Base-by-base conservation (phyloP, 345 rosid genomes). In the Eucalyptus shirleyi region DNA sequence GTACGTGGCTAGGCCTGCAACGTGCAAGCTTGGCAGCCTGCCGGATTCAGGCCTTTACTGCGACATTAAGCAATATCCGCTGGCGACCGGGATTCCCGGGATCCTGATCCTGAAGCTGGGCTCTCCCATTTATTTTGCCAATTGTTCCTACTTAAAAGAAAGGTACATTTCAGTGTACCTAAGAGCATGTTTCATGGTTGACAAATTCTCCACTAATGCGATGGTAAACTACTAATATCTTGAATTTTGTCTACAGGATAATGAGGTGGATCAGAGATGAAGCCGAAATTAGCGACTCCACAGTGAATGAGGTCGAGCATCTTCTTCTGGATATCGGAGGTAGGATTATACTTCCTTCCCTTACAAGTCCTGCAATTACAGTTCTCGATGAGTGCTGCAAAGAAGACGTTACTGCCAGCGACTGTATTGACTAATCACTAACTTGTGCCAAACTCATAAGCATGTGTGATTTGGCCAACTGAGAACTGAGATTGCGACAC, bases 91-190 rank as follows among this genome's bases (percentile, higher is more conserved):
- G 24, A 80, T 87, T 72, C 92, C 94, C 7, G 96, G 98, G 51
- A 88, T 93, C 86, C 91, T 96, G 34, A 89, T 94, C 92, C 93
- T 96, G 18, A 97, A 97, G 81, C 86, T 95, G 42, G 99, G 98
- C 21, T 97, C 99, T 51, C 99, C 99, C 21, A 89, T 97, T 89
- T 97, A 95, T 89, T 97, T 94, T 89, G 97, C 99, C 45, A 97
- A 96, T 72, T 86, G 92, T 60, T 92, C 95, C 89, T 96, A 96
- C 83, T 56, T 97, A 2, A 93, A 96, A 37, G 98, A 97, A 87
- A 94, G 97, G 98, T 94, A 90, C 14, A 34, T 28, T 62, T 30
- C 34, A 50, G 6, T 45, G 23, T 24, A 50, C 51, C 51, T 53
- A 9, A 32, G 49, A 50, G 30, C 37, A 24, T 23, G 24, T 49